Evolutionary conservation across 495 filamentous ascomycete genomes (phyloP), one percentile per base, ranked within the genome.

Genomic region (Aspergillus baeticus): DNA sequence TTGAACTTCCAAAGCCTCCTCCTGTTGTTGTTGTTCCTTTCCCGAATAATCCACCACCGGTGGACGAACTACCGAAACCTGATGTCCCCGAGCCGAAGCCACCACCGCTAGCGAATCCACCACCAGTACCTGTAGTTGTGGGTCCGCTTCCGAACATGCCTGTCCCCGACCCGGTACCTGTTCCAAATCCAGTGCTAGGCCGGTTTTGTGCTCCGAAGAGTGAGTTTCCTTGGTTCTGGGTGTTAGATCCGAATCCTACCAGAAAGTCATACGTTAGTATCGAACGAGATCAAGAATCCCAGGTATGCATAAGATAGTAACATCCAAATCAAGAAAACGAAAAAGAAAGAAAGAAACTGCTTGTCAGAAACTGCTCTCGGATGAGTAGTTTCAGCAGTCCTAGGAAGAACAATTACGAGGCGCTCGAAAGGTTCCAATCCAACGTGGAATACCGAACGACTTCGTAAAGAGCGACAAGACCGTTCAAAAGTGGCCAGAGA

Each of bases 131-230:
- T 49, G 76, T 72, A 51, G 65, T 65, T 47, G 62, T 46, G 49
- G 63, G 63, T 46, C 59, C 63, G 34, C 65, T 64, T 33, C 83
- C 84, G 60, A 85, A 83, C 6, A 81, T 60, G 54, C 71, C 70
- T 53, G 76, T 75, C 51, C 78, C 78, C 44, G 71, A 59, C 50
- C 70, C 64, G 15, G 67, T 72, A 48, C 71, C 73, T 54, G 77
- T 67, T 26, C 83, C 83, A 63, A 84, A 84, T 61, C 77, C 81
- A 44, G 60, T 52, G 15, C 67, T 45, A 49, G 70, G 70, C 10
- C 29, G 47, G 47, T 68, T 72, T 63, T 72, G 68, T 17, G 37
- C 55, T 55, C 66, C 74, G 54, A 78, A 76, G n/a, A 75, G 45
- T 5, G 73, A 67, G 53, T 63, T 68, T 33, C 63, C 54, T 54